These are phyloP conservation scores for Musa acuminata DNA, from an alignment of 176 grass and related monocot species.

Conservation along the genomic window DNA sequence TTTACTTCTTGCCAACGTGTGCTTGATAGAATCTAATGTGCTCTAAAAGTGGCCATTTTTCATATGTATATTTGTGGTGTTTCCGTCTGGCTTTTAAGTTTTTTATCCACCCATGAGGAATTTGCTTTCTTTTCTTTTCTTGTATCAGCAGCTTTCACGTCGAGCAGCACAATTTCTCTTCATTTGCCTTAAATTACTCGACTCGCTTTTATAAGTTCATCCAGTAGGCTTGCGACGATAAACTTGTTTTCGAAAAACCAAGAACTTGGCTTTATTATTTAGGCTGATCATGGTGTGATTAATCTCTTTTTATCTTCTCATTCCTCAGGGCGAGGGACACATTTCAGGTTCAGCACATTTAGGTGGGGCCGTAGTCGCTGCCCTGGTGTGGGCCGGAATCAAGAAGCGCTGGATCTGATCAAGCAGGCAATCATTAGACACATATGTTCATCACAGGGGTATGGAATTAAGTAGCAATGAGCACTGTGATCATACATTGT, in stretches of 20 bases:
- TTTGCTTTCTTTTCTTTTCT: no score
- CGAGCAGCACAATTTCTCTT: background rate
- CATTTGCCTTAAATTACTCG: background rate
- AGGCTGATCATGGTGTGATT: background rate
- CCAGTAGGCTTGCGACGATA: no score
- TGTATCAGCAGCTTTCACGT: background rate
- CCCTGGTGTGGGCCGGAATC: conserved; percentile 51
- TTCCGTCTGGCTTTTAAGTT: no score
- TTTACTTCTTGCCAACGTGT: no score
- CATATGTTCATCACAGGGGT: background rate
- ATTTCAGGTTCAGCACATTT: conserved; percentile 56
- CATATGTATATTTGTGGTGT: no score
- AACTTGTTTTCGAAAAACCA: background rate
- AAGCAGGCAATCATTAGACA: background rate
- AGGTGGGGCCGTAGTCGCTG: conserved; percentile 60
- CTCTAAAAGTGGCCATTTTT: no score
- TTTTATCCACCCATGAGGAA: no score
- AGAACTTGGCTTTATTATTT: background rate
- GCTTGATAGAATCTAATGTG: no score
- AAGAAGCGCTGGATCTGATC: conserved; percentile 51
- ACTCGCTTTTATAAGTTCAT: no score
- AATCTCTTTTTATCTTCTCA: background rate
- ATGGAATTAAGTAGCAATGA: background rate
- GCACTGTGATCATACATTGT: background rate
- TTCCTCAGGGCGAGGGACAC: conserved; percentile 39